phyloP scores from a whole-genome alignment of 2,329 filamentous ascomycete genomes.

The Calonectria pteridis region DNA sequence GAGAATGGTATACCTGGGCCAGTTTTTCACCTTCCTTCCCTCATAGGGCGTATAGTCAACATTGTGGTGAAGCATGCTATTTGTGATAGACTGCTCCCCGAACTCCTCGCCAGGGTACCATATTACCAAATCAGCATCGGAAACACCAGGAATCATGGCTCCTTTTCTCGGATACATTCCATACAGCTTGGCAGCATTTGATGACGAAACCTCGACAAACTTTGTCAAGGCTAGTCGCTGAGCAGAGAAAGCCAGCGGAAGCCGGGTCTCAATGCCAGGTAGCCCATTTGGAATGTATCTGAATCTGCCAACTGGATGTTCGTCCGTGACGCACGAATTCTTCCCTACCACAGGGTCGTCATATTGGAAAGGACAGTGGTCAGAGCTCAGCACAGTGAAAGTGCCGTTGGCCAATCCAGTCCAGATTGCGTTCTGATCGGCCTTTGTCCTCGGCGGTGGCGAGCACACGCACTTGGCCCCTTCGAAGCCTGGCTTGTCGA shows the following conservation, averaged over 20 bases:
- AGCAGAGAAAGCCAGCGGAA: neutral
- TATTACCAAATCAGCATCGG: slow-evolving; percentile 68
- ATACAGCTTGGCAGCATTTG: slow-evolving; percentile 20
- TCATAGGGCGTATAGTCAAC: slow-evolving; percentile 75
- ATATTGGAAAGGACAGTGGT: neutral
- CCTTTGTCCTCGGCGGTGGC: slow-evolving; percentile 56
- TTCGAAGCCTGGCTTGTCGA: slow-evolving; percentile 64
- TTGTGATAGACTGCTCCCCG: slow-evolving; percentile 52
- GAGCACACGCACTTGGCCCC: slow-evolving; percentile 67
- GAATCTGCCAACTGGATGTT: neutral
- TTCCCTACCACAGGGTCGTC: neutral
- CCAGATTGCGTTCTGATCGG: neutral
- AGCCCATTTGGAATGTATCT: neutral
- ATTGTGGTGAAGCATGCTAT: slow-evolving; percentile 69
- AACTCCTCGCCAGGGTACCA: slow-evolving; percentile 62
- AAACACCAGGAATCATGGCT: slow-evolving; percentile 53
- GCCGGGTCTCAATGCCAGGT: neutral
- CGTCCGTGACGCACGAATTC: neutral
- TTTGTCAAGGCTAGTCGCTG: neutral
- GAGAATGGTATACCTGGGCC: slow-evolving; percentile 72
- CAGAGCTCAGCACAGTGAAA: neutral
- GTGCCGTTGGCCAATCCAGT: neutral
- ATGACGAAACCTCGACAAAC: slow-evolving; percentile 16
- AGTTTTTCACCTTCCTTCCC: slow-evolving; percentile 65
- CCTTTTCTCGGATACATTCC: slow-evolving; percentile 21